Conservation (phyloP, 768 basidiomycete genomes). For the Galerina marginata region DNA sequence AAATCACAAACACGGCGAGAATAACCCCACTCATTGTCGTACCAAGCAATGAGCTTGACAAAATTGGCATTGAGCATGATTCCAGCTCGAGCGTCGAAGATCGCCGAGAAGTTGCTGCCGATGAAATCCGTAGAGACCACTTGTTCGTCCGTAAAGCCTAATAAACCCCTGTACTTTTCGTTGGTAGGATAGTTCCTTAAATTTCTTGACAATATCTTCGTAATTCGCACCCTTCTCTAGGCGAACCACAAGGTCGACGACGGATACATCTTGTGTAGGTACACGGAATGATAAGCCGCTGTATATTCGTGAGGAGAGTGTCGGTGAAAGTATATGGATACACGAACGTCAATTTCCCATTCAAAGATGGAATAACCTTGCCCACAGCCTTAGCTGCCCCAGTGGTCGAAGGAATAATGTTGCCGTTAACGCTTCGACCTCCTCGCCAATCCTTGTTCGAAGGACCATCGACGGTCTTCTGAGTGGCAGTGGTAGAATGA, state of each 20-base stretch:
- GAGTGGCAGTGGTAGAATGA: constrained; percentile 94
- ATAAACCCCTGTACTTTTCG: constrained; percentile 74
- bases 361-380: constrained; percentile 94
- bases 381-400: constrained; percentile 99
- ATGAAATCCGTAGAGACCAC: constrained; percentile 95
- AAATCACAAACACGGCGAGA: constrained; percentile 89
- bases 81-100: constrained; percentile 90
- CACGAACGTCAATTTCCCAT: constrained; percentile 94
- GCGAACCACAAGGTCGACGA: constrained; percentile 95
- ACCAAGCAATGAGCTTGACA: constrained; percentile 95
- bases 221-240: constrained; percentile 86
- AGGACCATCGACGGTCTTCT: constrained; percentile 94
- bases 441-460: constrained; percentile 98
- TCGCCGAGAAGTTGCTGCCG: constrained; percentile 85
- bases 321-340: constrained; percentile 11
- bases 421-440: constrained; percentile 92
- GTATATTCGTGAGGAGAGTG: background rate
- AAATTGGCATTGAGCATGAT: constrained; percentile 88
- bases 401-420: constrained; percentile 99
- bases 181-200: constrained; percentile 75
- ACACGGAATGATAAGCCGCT: constrained; percentile 97
- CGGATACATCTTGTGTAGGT: constrained; percentile 94
- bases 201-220: constrained; percentile 90
- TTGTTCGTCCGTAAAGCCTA: constrained; percentile 92
- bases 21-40: constrained; percentile 93